phyloP scores from a whole-genome alignment of 106 monocot genomes.

The Dendrobium chrysotoxum region DNA sequence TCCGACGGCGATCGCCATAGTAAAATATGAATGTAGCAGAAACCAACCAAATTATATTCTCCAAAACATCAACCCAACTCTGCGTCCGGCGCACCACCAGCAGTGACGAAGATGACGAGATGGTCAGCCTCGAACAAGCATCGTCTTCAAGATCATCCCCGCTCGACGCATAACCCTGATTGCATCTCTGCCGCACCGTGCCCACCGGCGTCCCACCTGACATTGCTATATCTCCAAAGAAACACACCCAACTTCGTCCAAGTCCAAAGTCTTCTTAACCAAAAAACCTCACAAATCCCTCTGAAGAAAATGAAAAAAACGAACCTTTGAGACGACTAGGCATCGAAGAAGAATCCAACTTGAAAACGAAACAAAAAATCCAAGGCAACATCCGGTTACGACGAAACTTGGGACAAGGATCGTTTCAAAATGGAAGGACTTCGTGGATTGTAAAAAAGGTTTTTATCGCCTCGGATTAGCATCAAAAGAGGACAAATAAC shows the following conservation, averaged over 20 bases:
- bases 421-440: not conserved
- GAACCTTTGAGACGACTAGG: not conserved
- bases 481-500: not conserved
- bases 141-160: slow-evolving; percentile 19
- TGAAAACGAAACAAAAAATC: not conserved
- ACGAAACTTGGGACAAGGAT: not conserved
- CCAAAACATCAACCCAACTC: slow-evolving; percentile 11
- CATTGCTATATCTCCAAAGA: slow-evolving; percentile 1
- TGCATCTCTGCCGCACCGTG: slow-evolving; percentile 18
- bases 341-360: not conserved
- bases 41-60: slow-evolving; percentile 14
- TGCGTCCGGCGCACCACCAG: not conserved
- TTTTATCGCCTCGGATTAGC: not conserved
- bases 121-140: slow-evolving; percentile 3
- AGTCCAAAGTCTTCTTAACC: not conserved
- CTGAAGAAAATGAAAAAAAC: not conserved
- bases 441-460: not conserved
- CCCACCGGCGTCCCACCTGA: slow-evolving; percentile 14
- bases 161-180: slow-evolving; percentile 9
- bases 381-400: not conserved
- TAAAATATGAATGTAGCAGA: slow-evolving; percentile 20
- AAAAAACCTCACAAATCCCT: not conserved
- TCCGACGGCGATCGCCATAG: slow-evolving; percentile 18
- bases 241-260: not conserved
- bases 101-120: not conserved